Percentiles rank a stretch among this genome's conserved stretches.
Conservation (phyloP, 1,139 yeast genomes). For the Pneumocystis canis region DNA sequence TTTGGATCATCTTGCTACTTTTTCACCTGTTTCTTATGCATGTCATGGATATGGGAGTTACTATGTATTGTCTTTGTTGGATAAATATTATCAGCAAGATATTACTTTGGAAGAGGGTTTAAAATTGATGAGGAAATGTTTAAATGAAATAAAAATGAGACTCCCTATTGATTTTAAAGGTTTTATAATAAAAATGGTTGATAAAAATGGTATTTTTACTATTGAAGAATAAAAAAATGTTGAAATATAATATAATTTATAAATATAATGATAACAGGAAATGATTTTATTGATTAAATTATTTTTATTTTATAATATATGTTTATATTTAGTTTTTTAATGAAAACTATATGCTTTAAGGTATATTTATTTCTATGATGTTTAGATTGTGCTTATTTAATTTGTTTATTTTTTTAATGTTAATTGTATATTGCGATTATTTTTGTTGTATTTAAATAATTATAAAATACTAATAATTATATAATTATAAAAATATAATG, state of each 20-base stretch:
- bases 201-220: constrained; percentile 31
- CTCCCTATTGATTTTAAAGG: constrained; percentile 97
- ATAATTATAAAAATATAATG: too few species aligned
- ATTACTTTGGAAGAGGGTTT: constrained; percentile 70
- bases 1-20: constrained; percentile 90
- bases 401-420: too few species aligned
- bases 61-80: constrained; percentile 77
- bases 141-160: constrained; percentile 65
- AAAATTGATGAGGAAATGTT: constrained; percentile 54
- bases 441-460: too few species aligned
- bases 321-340: too few species aligned
- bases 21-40: constrained; percentile 82
- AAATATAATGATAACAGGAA: neutral
- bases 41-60: constrained; percentile 97
- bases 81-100: constrained; percentile 73
- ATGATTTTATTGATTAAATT: too few species aligned
- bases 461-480: too few species aligned
- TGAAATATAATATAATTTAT: neutral
- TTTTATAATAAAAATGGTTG: constrained; percentile 59
- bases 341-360: too few species aligned
- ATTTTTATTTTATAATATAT: too few species aligned
- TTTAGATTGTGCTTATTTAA: too few species aligned
- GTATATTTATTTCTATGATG: too few species aligned
- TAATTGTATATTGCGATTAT: too few species aligned
- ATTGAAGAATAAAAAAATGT: neutral